phyloP scores from a whole-genome alignment of 805 yeast species.

The Zygoascus bituminiphila region DNA sequence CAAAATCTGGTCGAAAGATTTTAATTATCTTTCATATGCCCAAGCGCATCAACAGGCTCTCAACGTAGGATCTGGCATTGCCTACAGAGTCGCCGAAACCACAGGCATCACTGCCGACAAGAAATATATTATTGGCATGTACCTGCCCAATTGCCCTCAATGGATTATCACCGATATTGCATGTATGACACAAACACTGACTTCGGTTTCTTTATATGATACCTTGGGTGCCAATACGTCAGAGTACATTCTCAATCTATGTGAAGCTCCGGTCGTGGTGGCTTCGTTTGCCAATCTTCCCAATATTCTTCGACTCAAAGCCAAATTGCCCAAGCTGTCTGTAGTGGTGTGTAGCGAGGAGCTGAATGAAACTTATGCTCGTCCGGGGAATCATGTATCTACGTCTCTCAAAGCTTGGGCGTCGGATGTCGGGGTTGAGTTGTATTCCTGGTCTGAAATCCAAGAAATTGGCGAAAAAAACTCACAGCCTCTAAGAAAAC shows the following conservation, averaged over 20 bases:
- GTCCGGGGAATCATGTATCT: conserved; percentile 31
- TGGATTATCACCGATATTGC: conserved; percentile 69
- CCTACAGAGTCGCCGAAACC: conserved; percentile 32
- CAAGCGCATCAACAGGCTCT: conserved; percentile 24
- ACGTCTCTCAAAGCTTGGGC: conserved; percentile 25
- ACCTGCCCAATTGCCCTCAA: conserved; percentile 32
- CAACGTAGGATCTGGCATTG: conserved; percentile 32
- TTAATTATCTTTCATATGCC: conserved; percentile 37
- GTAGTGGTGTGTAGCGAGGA: conserved; percentile 42
- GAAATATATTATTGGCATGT: conserved; percentile 19
- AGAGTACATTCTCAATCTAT: conserved; percentile 50
- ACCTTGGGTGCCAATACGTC: conserved; percentile 54
- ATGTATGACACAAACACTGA: conserved; percentile 46
- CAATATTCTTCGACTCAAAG: conserved; percentile 38
- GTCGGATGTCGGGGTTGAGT: conserved; percentile 27
- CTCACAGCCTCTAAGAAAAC: conserved; percentile 41
- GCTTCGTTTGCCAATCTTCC: conserved; percentile 45
- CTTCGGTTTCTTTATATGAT: conserved; percentile 49
- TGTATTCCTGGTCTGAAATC: conserved; percentile 37
- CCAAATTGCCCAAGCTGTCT: conserved; percentile 36
- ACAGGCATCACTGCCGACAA: conserved; percentile 18
- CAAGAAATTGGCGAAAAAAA: conserved; percentile 36
- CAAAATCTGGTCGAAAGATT: conserved; percentile 34
- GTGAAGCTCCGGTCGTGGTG: conserved; percentile 55
- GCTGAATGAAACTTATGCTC: not conserved